These are phyloP conservation scores for Macrophomina phaseolina DNA, from an alignment of 2,329 filamentous ascomycete genomes.

Conservation along the genomic window DNA sequence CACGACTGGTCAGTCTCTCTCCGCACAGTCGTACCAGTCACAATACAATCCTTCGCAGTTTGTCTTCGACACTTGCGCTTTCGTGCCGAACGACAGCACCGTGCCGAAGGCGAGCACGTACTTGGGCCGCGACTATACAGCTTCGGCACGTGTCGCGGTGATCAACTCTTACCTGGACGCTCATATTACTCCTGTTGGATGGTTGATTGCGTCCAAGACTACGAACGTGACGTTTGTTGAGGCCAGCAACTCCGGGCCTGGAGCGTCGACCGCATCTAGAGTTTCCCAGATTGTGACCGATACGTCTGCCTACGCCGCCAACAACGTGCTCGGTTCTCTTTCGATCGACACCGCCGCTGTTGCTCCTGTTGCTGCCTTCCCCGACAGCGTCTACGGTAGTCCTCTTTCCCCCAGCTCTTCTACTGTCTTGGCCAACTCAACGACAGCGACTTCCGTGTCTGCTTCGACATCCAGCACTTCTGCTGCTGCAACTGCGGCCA, in stretches of 20 bases:
- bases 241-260: conserved; percentile 7
- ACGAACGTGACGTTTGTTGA: conserved; percentile 15
- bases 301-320: not conserved
- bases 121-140: conserved; percentile 9
- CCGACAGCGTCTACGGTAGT: not conserved
- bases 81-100: not conserved
- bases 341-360: conserved; percentile 10
- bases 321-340: conserved; percentile 1
- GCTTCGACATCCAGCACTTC: conserved; percentile 29
- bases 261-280: not conserved
- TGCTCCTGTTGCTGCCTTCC: not conserved
- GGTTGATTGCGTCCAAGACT: conserved; percentile 11
- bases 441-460: not conserved
- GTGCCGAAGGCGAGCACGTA: conserved; percentile 8
- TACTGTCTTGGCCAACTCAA: conserved; percentile 24
- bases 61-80: conserved; percentile 3
- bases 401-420: not conserved
- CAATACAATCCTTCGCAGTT: conserved; percentile 4
- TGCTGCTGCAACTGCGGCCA: conserved; percentile 36
- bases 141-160: conserved; percentile 1
- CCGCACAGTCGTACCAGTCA: conserved; percentile 10
- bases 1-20: not conserved
- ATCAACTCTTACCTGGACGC: conserved; percentile 7
- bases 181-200: conserved; percentile 8
- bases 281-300: conserved; percentile 9